A percentile compares a stretch with the other conserved stretches of the same genome.
Conservation (phyloP, 768 basidiomycete genomes). For the Dioszegia hungarica region DNA sequence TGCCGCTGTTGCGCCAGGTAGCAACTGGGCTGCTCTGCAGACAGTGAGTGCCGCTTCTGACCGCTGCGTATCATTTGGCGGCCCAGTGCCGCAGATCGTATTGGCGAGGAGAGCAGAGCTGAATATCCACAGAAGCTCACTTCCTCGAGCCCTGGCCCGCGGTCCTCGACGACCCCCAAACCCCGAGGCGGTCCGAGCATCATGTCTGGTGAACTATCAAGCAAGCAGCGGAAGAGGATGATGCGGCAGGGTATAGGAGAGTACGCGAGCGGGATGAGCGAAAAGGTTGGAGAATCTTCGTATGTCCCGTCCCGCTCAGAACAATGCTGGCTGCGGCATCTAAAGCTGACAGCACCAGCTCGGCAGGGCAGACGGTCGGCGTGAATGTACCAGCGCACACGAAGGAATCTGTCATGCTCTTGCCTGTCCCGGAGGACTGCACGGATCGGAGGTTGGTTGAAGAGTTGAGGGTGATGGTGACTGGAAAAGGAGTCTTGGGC, state of each 20-base stretch:
- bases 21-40: constrained; percentile 61
- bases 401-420: constrained; percentile 27
- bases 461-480: constrained; percentile 45
- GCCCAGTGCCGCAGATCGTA: background rate
- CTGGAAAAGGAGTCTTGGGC: constrained; percentile 33
- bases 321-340: background rate
- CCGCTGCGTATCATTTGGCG: background rate
- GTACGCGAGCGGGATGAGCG: background rate
- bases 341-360: background rate
- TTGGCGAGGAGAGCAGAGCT: too few species aligned
- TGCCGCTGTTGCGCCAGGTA: constrained; percentile 50
- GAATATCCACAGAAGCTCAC: too few species aligned
- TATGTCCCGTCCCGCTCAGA: background rate
- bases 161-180: constrained; percentile 16
- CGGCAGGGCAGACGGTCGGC: background rate
- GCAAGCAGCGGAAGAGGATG: background rate
- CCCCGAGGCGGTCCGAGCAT: background rate
- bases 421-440: constrained; percentile 20
- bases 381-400: constrained; percentile 1
- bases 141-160: background rate
- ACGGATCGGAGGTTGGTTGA: constrained; percentile 32
- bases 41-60: constrained; percentile 51
- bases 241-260: background rate
- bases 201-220: constrained; percentile 3
- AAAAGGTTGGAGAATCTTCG: constrained; percentile 3